A percentile compares a stretch with the other conserved stretches of the same genome.
These are phyloP conservation scores for Rutstroemia sp. DNA, from an alignment of 2,329 filamentous ascomycete genomes.

Conservation along the genomic window DNA sequence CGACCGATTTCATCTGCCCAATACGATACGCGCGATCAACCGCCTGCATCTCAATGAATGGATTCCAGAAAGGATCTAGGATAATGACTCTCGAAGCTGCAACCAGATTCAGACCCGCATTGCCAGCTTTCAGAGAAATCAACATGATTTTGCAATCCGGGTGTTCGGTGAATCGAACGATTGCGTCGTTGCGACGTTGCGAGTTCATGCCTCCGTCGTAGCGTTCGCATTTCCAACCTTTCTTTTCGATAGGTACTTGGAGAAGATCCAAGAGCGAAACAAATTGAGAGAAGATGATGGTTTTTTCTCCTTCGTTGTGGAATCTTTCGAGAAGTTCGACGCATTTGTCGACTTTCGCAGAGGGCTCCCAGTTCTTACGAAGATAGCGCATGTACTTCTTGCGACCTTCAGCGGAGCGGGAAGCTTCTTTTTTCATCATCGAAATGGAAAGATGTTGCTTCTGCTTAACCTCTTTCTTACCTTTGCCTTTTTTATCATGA, in stretches of 20 bases:
- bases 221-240: slow-evolving; percentile 45
- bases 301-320: slow-evolving; percentile 55
- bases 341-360: slow-evolving; percentile 66
- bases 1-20: slow-evolving; percentile 66
- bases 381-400: slow-evolving; percentile 65
- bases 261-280: slow-evolving; percentile 72
- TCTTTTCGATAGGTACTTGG: slow-evolving; percentile 60
- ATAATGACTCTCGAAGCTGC: slow-evolving; percentile 81
- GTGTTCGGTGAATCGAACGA: slow-evolving; percentile 56
- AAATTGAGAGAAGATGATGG: slow-evolving; percentile 77
- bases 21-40: slow-evolving; percentile 86
- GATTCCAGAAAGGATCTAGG: slow-evolving; percentile 92
- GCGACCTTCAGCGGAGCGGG: slow-evolving; percentile 56
- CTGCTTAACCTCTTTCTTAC: slow-evolving; percentile 25
- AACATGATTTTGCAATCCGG: slow-evolving; percentile 61
- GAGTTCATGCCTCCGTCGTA: slow-evolving; percentile 73
- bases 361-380: slow-evolving; percentile 65
- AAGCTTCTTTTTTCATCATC: slow-evolving; percentile 59
- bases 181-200: slow-evolving; percentile 56
- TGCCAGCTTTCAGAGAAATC: slow-evolving; percentile 72
- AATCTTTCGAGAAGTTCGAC: slow-evolving; percentile 51
- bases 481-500: slow-evolving; percentile 34
- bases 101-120: slow-evolving; percentile 79
- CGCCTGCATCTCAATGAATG: slow-evolving; percentile 86
- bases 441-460: slow-evolving; percentile 43